Percentiles rank a stretch among this genome's conserved stretches.
Conservation (phyloP, 768 basidiomycete species). For the Hydnum rufescens region DNA sequence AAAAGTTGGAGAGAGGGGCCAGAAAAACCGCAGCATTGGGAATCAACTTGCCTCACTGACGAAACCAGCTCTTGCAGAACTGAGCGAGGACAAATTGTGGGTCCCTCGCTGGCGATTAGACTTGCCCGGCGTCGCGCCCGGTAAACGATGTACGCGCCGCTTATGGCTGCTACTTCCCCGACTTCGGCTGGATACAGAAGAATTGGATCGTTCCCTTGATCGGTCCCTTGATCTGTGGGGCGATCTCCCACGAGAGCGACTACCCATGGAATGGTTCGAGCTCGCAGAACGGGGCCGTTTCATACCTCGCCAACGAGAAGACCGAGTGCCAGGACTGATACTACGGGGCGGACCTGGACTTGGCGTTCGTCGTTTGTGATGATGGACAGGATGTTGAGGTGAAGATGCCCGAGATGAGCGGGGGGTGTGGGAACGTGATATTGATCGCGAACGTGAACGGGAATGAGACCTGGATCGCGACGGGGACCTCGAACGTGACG, state of each 20-base stretch:
- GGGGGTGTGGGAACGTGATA: background rate
- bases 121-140: background rate
- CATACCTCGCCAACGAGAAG: background rate
- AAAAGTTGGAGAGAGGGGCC: background rate
- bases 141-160: slow-evolving; percentile 1
- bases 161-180: background rate
- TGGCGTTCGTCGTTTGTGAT: background rate
- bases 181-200: slow-evolving; percentile 1
- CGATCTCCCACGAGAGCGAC: background rate
- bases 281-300: background rate
- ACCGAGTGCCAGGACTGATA: background rate
- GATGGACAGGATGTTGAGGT: background rate
- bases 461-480: background rate
- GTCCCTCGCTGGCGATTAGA: background rate
- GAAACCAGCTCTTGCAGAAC: background rate
- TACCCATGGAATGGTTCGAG: background rate
- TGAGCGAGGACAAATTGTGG: background rate
- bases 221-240: background rate
- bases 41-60: background rate
- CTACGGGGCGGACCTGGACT: background rate
- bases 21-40: background rate
- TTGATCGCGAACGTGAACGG: background rate
- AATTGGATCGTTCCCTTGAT: slow-evolving; percentile 1
- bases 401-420: background rate
- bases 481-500: background rate